These are phyloP conservation scores for Brassica balearica DNA, from an alignment of 441 rosid species.

Conservation along the genomic window DNA sequence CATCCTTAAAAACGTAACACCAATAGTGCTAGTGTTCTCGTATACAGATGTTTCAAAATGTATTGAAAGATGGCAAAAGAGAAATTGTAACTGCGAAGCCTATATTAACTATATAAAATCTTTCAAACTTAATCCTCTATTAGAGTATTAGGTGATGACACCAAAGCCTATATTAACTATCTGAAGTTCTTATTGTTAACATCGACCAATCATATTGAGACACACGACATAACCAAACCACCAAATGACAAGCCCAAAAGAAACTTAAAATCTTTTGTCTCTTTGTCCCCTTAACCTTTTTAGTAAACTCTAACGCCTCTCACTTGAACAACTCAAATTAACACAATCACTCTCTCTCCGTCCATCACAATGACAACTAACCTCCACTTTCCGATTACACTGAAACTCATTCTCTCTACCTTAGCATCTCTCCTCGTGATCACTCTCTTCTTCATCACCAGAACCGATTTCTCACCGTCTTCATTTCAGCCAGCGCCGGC, in stretches of 20 bases:
- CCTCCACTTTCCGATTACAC: constrained; percentile 48
- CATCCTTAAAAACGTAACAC: too few relatives aligned
- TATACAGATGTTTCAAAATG: too few relatives aligned
- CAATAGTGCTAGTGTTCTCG: too few relatives aligned
- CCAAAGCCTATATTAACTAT: too few relatives aligned
- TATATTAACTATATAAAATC: too few relatives aligned
- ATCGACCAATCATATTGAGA: background rate
- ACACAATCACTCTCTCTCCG: constrained; percentile 16
- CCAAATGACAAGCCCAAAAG: constrained; percentile 9
- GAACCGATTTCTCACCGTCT: constrained; percentile 52
- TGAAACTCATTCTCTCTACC: constrained; percentile 58
- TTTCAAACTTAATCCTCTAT: too few relatives aligned
- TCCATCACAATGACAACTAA: constrained; percentile 53
- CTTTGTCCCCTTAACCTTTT: constrained; percentile 17
- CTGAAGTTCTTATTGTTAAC: too few relatives aligned
- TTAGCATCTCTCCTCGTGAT: constrained; percentile 58
- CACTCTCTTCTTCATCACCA: constrained; percentile 50
- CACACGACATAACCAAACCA: constrained; percentile 17
- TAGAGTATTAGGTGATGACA: too few relatives aligned
- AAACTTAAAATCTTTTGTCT: constrained; percentile 22
- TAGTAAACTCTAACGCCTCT: constrained; percentile 15
- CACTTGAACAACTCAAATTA: background rate
- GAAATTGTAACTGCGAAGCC: too few relatives aligned
- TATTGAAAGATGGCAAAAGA: too few relatives aligned
- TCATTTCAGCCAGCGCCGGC: constrained; percentile 13